These are phyloP conservation scores for Nyssa sinensis DNA, from an alignment of 148 eudicot species.

Conservation along the genomic window DNA sequence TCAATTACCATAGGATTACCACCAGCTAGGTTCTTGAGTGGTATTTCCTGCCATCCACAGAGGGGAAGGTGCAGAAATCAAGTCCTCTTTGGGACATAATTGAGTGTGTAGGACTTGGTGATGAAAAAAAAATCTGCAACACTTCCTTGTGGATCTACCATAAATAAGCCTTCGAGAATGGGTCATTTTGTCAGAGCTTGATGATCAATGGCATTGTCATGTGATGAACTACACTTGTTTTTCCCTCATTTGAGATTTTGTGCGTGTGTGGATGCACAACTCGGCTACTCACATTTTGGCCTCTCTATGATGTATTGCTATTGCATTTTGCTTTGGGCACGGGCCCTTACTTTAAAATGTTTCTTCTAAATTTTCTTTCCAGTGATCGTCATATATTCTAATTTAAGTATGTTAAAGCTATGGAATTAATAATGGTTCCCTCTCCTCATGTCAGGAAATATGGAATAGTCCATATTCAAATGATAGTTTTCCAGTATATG, in stretches of 20 bases:
- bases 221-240: background rate
- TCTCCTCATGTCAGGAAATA: constrained; percentile 60
- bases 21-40: background rate
- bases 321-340: background rate
- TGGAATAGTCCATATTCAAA: constrained; percentile 96
- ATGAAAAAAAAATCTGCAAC: too few relatives aligned
- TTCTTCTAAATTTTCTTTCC: background rate
- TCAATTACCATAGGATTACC: background rate
- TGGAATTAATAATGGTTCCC: background rate
- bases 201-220: background rate
- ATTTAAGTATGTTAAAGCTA: background rate
- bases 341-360: too few relatives aligned
- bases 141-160: background rate
- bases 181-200: background rate
- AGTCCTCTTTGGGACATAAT: background rate
- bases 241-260: background rate
- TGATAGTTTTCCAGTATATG: constrained; percentile 81
- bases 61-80: background rate
- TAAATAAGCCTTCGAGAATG: background rate
- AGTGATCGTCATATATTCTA: background rate
- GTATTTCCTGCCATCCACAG: background rate
- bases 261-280: background rate
- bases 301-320: background rate
- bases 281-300: background rate
- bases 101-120: too few relatives aligned